phyloP scores from a whole-genome alignment of 2,329 filamentous ascomycete species.

The Lasiodiplodia sp. region DNA sequence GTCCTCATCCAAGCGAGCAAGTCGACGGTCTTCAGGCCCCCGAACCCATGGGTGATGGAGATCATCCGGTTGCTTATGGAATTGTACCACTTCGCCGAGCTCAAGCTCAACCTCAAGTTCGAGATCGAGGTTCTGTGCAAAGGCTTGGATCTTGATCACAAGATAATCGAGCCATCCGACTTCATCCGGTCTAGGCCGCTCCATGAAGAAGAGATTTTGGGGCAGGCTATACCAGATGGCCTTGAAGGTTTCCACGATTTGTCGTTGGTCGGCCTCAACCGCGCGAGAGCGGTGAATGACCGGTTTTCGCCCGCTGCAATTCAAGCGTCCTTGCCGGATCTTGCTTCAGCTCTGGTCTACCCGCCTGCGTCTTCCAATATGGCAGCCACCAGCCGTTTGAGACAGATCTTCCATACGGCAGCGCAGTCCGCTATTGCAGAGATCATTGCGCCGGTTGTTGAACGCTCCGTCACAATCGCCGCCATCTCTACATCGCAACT shows the following conservation, averaged over 20 bases:
- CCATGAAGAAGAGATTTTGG: slow-evolving; percentile 65
- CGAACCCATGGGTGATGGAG: slow-evolving; percentile 98
- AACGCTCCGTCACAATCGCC: slow-evolving; percentile 96
- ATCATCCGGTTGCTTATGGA: slow-evolving; percentile 91
- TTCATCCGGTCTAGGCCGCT: slow-evolving; percentile 80
- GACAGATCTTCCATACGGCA: slow-evolving; percentile 81
- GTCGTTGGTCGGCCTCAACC: slow-evolving; percentile 68
- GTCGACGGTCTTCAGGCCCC: slow-evolving; percentile 89
- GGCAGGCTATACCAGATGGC: slow-evolving; percentile 66
- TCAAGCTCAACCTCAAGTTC: slow-evolving; percentile 97
- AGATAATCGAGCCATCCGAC: slow-evolving; percentile 84
- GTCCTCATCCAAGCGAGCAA: slow-evolving; percentile 83
- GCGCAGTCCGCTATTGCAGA: slow-evolving; percentile 91
- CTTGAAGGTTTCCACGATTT: slow-evolving; percentile 85
- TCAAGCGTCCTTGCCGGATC: slow-evolving; percentile 81
- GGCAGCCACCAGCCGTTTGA: slow-evolving; percentile 70
- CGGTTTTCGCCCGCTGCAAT: slow-evolving; percentile 80
- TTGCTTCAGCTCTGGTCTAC: slow-evolving; percentile 79
- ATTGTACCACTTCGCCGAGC: slow-evolving; percentile 88
- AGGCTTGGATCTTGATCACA: slow-evolving; percentile 89
- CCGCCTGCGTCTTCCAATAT: slow-evolving; percentile 74
- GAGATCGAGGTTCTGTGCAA: slow-evolving; percentile 98
- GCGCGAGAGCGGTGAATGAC: slow-evolving; percentile 66
- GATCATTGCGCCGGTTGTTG: slow-evolving; percentile 96
- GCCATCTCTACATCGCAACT: slow-evolving; percentile 96